Evolutionary conservation across 2,329 filamentous ascomycete genomes (phyloP), one percentile per base, ranked within the genome.

Genomic region (Bretziella fagacearum): DNA sequence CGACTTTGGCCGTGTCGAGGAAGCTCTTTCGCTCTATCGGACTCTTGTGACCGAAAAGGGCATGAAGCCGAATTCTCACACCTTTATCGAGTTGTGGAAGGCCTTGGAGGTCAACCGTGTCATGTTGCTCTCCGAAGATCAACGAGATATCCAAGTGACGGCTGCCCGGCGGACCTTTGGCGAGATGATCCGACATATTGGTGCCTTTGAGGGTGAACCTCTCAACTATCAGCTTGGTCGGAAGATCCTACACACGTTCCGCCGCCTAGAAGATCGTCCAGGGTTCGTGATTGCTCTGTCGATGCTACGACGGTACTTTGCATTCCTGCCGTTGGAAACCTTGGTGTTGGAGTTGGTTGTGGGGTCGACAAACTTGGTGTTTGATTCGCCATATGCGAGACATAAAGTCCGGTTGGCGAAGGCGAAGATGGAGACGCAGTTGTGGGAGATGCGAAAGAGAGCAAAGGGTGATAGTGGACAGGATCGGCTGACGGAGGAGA

Each of bases 41-140:
- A 59, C 62, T 15, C 68, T 84, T 56, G 69, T 71, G 25, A 54
- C 59, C 7, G 61, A 68, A 22, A 62, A 64, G 29, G 63, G 61
- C 26, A 58, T 81, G 33, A 60, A 65, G 43, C 79, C 80, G 0
- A 79, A 84, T 53, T 66, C 77, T 0, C 73, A 79, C 59, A 84
- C 80, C 1, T 84, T 80, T 57, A 70, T 74, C 51, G 71, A 73
- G 13, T 69, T 84, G 11, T 85, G 79, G 77, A 71, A 72, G 58
- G 65, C 70, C 7, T 62, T 76, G 23, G 63, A 63, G 3, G 60
- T 70, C 53, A 75, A 74, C 57, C 65, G 68, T 3, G 58, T 68
- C 13, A 60, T 64, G 44, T 50, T 55, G n/a, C 20, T 66, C 48
- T 47, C 58, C 2, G 53, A 58, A 2, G 57, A 56, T 1, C 50